Evolutionary conservation across 371 early-diverging fungal species (phyloP), one percentile per base, ranked within the genome.

Genomic region (Nematocida ironsii): DNA sequence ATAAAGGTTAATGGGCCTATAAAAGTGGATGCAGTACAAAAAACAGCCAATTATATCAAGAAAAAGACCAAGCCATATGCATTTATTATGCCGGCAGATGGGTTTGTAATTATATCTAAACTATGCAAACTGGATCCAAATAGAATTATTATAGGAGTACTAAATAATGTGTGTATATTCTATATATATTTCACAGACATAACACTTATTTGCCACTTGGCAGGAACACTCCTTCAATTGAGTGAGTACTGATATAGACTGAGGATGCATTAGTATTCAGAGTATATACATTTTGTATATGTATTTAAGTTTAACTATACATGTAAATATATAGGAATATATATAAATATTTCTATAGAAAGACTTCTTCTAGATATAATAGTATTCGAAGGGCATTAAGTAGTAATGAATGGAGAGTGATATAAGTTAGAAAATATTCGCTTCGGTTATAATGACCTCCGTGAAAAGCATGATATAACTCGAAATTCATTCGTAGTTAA

Each of bases 121-220:
- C 4, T 78, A 3, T 78, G 69, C 69, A 20, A 57, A 0, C 70
- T 78, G 16, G 27, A 39, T 5, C 80, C 80, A 58, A 42, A 54
- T 5, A n/a, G 69, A 39, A 44, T 78, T 5, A 6, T 78, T 56
- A 27, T 78, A 9, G 80, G 70, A 44, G 80, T 56, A 39, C 44
- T 75, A 5, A 78, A 57, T 7, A 42, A 16, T 56, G 40, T 68
- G 20, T 40, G 20, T 16, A 23, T 70, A n/a, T 68, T 78, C 50
- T 71, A 71, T 44, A 18, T 78, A 23, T 78, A 78, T 61, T 78
- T 78, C 55, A 54, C 23, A 78, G 80, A 78, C 11, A 47, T 61
- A 68, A 78, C 80, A 9, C 42, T 68, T 48, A 67, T 62, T 39
- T 47, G 82, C 47, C 69, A 70, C 40, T 42, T n/a, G 27, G 27